phyloP scores from a whole-genome alignment of 768 basidiomycete species.

The Pisolithus albus region DNA sequence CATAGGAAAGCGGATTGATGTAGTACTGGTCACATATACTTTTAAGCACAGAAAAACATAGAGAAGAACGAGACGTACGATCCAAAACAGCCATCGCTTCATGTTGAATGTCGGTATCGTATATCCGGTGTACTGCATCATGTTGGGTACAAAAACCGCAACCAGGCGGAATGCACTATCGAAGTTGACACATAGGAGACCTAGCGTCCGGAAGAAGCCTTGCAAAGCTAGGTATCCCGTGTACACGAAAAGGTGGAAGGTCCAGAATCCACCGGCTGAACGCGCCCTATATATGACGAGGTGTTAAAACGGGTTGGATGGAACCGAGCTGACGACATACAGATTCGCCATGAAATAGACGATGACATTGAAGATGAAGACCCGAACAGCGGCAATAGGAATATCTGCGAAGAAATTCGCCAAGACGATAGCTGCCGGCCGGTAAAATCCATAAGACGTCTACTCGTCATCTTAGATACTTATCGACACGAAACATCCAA shows the following conservation, averaged over 20 bases:
- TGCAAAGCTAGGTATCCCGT: slow-evolving; percentile 66
- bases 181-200: slow-evolving; percentile 49
- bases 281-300: slow-evolving; percentile 22
- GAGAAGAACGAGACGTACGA: slow-evolving; percentile 37
- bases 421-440: slow-evolving; percentile 55
- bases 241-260: slow-evolving; percentile 62
- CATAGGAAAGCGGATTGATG: slow-evolving; percentile 71
- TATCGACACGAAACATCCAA: not conserved
- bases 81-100: slow-evolving; percentile 85
- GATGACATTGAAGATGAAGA: slow-evolving; percentile 56
- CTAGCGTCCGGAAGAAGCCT: slow-evolving; percentile 77
- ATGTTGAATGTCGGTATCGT: slow-evolving; percentile 60
- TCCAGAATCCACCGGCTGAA: slow-evolving; percentile 39
- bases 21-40: slow-evolving; percentile 44
- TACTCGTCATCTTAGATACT: slow-evolving; percentile 13
- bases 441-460: slow-evolving; percentile 58
- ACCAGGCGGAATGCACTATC: slow-evolving; percentile 48
- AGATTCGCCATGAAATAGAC: slow-evolving; percentile 65
- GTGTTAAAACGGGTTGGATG: slow-evolving; percentile 14
- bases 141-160: slow-evolving; percentile 69
- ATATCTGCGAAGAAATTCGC: slow-evolving; percentile 65
- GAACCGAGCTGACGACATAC: slow-evolving; percentile 21
- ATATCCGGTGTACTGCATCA: slow-evolving; percentile 68
- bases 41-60: not conserved
- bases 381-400: slow-evolving; percentile 55